phyloP scores from a whole-genome alignment of 2,329 filamentous ascomycete species.

The Rhynchosporium secalis region DNA sequence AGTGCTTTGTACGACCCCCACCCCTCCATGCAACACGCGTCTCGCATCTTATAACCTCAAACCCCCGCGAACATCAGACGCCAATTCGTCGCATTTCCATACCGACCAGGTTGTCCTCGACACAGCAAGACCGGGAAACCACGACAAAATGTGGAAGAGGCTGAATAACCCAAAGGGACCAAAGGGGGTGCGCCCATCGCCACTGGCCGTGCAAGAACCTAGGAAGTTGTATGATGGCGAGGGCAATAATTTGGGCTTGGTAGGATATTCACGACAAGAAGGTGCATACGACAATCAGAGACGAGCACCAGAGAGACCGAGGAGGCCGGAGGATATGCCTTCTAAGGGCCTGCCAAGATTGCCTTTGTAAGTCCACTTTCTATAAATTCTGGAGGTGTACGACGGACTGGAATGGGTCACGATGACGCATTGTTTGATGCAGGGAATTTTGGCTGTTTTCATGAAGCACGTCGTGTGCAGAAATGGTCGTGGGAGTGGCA shows the following conservation, averaged over 20 bases:
- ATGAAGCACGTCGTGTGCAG: background rate
- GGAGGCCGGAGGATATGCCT: conserved; percentile 5
- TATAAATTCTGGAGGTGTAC: background rate
- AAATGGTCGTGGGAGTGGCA: background rate
- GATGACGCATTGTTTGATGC: background rate
- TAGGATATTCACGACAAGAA: background rate
- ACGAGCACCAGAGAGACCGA: conserved; percentile 2
- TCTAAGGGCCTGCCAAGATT: conserved; percentile 11
- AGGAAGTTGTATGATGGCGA: conserved; percentile 46
- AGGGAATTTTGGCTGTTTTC: background rate
- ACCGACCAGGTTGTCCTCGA: background rate
- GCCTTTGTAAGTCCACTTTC: conserved; percentile 18
- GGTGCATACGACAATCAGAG: background rate
- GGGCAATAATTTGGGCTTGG: conserved; percentile 37
- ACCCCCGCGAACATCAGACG: conserved; percentile 31
- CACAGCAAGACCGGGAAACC: background rate
- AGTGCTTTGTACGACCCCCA: background rate
- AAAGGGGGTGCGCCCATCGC: conserved; percentile 34
- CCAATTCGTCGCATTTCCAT: background rate
- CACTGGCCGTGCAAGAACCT: conserved; percentile 42
- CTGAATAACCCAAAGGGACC: conserved; percentile 46
- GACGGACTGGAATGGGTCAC: too few species aligned
- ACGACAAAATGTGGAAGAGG: conserved; percentile 57
- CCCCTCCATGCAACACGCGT: conserved; percentile 2
- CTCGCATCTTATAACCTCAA: background rate